phyloP scores from a whole-genome alignment of 768 basidiomycete species.

The Suillus subluteus region DNA sequence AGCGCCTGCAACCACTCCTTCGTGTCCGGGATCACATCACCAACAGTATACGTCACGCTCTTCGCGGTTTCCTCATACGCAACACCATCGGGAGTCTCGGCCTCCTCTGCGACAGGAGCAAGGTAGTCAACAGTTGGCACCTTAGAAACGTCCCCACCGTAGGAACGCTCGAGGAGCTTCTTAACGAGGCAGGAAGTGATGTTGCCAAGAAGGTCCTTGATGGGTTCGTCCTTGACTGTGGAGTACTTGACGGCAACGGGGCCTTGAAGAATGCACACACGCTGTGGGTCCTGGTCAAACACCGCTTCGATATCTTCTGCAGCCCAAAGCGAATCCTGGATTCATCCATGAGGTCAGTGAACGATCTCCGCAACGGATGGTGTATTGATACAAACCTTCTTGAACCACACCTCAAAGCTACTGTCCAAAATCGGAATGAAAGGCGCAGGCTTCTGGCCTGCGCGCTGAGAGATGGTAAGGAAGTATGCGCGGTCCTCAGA shows the following conservation, averaged over 20 bases:
- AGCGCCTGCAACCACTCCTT: constrained; percentile 83
- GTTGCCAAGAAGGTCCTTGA: constrained; percentile 89
- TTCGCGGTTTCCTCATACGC: constrained; percentile 45
- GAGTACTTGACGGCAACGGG: constrained; percentile 93
- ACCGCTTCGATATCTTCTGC: constrained; percentile 98
- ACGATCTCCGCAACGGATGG: constrained; percentile 1
- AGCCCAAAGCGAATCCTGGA: constrained; percentile 93
- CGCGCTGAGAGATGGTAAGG: constrained; percentile 92
- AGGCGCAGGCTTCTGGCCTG: constrained; percentile 97
- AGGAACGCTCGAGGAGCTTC: constrained; percentile 78
- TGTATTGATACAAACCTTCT: constrained; percentile 68
- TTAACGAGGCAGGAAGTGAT: constrained; percentile 78
- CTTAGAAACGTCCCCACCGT: constrained; percentile 71
- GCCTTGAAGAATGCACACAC: constrained; percentile 96
- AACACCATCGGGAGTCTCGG: constrained; percentile 45
- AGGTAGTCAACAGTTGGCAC: constrained; percentile 90
- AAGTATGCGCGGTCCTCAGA: constrained; percentile 95
- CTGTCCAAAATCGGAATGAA: constrained; percentile 97
- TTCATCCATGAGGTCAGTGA: constrained; percentile 16
- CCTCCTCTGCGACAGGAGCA: constrained; percentile 49
- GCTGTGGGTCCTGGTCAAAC: constrained; percentile 98
- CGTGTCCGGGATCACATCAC: constrained; percentile 56
- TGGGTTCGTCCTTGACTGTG: constrained; percentile 88
- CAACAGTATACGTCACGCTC: constrained; percentile 53
- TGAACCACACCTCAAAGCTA: constrained; percentile 98